These are phyloP conservation scores for Sporopachydermia cereana DNA, from an alignment of 1,139 yeast species.

Conservation along the genomic window DNA sequence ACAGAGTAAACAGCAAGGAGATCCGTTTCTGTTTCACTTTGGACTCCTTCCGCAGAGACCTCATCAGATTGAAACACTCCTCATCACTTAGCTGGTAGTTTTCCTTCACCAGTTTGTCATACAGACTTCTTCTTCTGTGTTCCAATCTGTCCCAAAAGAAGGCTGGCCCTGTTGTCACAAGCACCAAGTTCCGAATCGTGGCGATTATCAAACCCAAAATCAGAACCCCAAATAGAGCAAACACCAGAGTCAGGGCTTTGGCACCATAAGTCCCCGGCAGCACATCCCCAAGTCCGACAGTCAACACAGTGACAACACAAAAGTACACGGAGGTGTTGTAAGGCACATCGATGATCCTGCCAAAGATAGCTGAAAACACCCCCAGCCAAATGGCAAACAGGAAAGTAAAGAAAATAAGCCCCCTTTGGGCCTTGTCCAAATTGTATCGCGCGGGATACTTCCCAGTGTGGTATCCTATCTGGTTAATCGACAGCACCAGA, in stretches of 20 bases:
- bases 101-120: constrained; percentile 14
- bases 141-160: constrained; percentile 54
- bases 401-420: constrained; percentile 59
- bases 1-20: constrained; percentile 31
- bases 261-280: constrained; percentile 41
- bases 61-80: constrained; percentile 44
- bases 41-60: constrained; percentile 33
- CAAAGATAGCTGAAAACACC: constrained; percentile 53
- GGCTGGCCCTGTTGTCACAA: constrained; percentile 48
- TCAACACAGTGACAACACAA: constrained; percentile 58
- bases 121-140: constrained; percentile 19
- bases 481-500: constrained; percentile 41
- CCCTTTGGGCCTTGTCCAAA: constrained; percentile 52
- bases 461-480: constrained; percentile 42
- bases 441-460: constrained; percentile 64
- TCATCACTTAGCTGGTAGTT: constrained; percentile 22
- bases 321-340: constrained; percentile 60
- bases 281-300: constrained; percentile 74
- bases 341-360: constrained; percentile 28
- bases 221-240: constrained; percentile 57
- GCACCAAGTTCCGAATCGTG: constrained; percentile 54
- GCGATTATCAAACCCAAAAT: constrained; percentile 62
- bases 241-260: constrained; percentile 46
- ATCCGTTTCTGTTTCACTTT: constrained; percentile 20
- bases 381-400: constrained; percentile 57